Evolutionary conservation across 768 basidiomycete species (phyloP).

Genomic region (Tephrocybe sp.): DNA sequence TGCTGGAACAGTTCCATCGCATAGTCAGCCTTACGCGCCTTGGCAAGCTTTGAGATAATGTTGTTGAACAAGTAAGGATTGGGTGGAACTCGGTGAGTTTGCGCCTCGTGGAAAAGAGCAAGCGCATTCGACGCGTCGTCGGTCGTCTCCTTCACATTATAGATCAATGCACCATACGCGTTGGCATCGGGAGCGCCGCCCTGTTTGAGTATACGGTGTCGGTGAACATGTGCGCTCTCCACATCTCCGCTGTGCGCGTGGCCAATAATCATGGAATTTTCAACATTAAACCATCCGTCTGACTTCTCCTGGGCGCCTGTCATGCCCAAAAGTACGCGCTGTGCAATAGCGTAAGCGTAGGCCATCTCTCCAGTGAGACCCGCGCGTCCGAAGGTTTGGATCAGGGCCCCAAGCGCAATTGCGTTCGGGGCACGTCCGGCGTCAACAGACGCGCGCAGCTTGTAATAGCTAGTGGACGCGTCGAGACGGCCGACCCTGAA

Average conservation of each 20-base stretch:
- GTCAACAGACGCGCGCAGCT: conserved; percentile 46
- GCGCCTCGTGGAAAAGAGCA: conserved; percentile 79
- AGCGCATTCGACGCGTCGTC: conserved; percentile 91
- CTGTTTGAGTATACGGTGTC: conserved; percentile 72
- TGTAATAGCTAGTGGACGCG: conserved; percentile 37
- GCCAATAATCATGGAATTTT: conserved; percentile 89
- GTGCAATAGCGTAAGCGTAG: conserved; percentile 67
- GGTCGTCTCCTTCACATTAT: conserved; percentile 88
- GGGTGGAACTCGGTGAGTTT: conserved; percentile 64
- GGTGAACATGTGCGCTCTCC: conserved; percentile 79
- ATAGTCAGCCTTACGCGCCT: conserved; percentile 90
- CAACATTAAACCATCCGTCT: conserved; percentile 73
- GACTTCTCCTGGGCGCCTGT: conserved; percentile 39
- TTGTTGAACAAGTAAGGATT: conserved; percentile 95
- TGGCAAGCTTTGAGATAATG: conserved; percentile 93
- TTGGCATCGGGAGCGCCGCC: conserved; percentile 83
- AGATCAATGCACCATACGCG: conserved; percentile 90
- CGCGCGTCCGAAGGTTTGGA: conserved; percentile 66
- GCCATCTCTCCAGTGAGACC: conserved; percentile 61
- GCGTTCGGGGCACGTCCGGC: conserved; percentile 51
- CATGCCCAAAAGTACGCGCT: conserved; percentile 52
- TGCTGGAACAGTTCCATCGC: conserved; percentile 85
- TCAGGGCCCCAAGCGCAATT: conserved; percentile 56
- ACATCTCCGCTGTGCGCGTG: conserved; percentile 80
- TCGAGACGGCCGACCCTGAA: not conserved